A percentile compares a stretch with the other conserved stretches of the same genome.
phyloP scores from a whole-genome alignment of 2,329 filamentous ascomycete genomes.

The Aspergillus novofumigatus region DNA sequence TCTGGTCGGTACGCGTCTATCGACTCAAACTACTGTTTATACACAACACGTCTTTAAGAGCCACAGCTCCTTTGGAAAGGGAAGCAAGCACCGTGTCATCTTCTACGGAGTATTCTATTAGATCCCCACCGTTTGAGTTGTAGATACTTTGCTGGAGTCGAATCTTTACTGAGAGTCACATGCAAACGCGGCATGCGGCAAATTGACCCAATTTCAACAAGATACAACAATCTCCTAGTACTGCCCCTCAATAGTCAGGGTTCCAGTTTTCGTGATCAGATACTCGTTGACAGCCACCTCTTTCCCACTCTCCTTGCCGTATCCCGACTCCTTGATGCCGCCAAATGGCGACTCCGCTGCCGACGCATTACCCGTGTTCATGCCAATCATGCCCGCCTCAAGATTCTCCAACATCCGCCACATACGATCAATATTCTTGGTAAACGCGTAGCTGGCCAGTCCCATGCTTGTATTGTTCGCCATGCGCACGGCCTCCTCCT shows the following conservation, averaged over 20 bases:
- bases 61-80: no score
- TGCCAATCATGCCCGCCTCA: constrained; percentile 66
- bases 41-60: no score
- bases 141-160: neutral
- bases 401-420: constrained; percentile 64
- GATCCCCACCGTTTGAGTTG: neutral
- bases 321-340: constrained; percentile 64
- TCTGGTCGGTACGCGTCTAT: neutral
- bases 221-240: constrained; percentile 32
- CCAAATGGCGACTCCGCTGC: constrained; percentile 65
- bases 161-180: neutral
- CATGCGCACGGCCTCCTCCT: constrained; percentile 57
- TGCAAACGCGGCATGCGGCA: neutral
- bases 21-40: no score
- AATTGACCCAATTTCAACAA: neutral
- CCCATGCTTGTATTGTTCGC: constrained; percentile 64
- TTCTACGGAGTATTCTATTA: no score
- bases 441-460: constrained; percentile 64
- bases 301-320: constrained; percentile 65
- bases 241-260: constrained; percentile 56
- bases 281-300: constrained; percentile 62
- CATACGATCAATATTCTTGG: constrained; percentile 62
- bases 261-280: constrained; percentile 62
- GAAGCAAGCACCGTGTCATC: no score
- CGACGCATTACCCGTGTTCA: constrained; percentile 62